Evolutionary conservation across 1,284 basidiomycete species (phyloP).

Genomic region (Boletellus deceptivus): DNA sequence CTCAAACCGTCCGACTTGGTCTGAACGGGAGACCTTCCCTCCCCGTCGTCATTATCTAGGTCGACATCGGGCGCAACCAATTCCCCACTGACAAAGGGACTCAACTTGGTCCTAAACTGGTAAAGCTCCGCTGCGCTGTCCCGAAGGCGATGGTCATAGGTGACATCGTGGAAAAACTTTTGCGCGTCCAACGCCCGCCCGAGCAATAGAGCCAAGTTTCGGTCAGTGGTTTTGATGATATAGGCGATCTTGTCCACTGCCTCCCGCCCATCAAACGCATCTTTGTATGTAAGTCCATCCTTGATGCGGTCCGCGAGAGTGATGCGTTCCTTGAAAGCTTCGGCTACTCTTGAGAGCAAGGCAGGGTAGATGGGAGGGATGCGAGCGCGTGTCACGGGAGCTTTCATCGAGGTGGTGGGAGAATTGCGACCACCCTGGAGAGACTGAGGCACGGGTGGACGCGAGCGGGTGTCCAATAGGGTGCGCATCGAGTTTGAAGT

Average conservation of each 20-base stretch:
- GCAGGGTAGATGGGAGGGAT: slow-evolving; percentile 92
- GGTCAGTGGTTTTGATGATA: slow-evolving; percentile 97
- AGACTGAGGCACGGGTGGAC: slow-evolving; percentile 33
- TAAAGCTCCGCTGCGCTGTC: slow-evolving; percentile 91
- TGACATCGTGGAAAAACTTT: slow-evolving; percentile 99
- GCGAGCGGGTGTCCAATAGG: slow-evolving; percentile 38
- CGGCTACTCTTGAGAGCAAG: slow-evolving; percentile 89
- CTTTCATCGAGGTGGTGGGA: slow-evolving; percentile 44
- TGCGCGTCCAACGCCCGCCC: slow-evolving; percentile 96
- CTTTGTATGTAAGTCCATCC: slow-evolving; percentile 94
- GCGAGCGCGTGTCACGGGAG: slow-evolving; percentile 36
- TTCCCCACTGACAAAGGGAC: slow-evolving; percentile 79
- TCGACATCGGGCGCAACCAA: slow-evolving; percentile 37
- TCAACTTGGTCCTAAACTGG: slow-evolving; percentile 81
- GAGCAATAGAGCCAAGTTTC: slow-evolving; percentile 91
- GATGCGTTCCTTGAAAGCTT: slow-evolving; percentile 87
- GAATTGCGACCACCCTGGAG: slow-evolving; percentile 46
- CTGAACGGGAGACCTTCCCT: slow-evolving; percentile 34
- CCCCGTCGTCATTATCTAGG: slow-evolving; percentile 29
- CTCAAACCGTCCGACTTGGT: slow-evolving; percentile 14
- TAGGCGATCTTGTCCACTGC: slow-evolving; percentile 96
- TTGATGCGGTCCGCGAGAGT: slow-evolving; percentile 79
- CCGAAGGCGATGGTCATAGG: slow-evolving; percentile 94
- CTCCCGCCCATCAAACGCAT: slow-evolving; percentile 94
- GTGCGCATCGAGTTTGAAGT: slow-evolving; percentile 45